Percentiles rank a stretch among this genome's conserved stretches.
These are phyloP conservation scores for Zygotorulaspora sp. DNA, from an alignment of 805 yeast genomes.

Conservation along the genomic window DNA sequence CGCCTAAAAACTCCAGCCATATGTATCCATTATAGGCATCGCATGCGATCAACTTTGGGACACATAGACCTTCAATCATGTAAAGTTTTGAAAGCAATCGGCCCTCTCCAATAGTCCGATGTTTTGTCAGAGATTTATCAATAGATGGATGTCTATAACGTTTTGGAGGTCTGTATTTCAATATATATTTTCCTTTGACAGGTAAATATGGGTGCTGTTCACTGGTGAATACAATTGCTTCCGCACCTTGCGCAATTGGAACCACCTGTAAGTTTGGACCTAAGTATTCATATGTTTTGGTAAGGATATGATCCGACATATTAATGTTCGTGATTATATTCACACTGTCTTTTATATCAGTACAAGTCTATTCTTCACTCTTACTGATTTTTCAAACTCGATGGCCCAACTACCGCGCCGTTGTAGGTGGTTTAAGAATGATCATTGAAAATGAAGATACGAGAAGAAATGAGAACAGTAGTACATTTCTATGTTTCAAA, in stretches of 20 bases:
- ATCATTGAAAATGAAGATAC: too few species aligned
- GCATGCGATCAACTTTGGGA: conserved; percentile 70
- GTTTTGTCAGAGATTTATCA: conserved; percentile 70
- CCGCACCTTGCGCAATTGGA: conserved; percentile 83
- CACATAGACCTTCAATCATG: conserved; percentile 47
- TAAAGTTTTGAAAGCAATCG: conserved; percentile 60
- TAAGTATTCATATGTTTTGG: conserved; percentile 40
- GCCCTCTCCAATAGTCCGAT: conserved; percentile 80
- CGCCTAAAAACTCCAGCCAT: conserved; percentile 83
- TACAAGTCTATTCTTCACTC: too few species aligned
- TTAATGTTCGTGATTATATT: too few species aligned
- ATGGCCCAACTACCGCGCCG: too few species aligned
- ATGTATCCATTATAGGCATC: conserved; percentile 76
- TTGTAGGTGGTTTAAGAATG: too few species aligned
- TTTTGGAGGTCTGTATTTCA: conserved; percentile 85
- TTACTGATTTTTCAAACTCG: too few species aligned
- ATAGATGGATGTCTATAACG: conserved; percentile 84
- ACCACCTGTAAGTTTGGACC: conserved; percentile 46
- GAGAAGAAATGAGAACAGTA: too few species aligned
- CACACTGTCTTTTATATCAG: too few species aligned
- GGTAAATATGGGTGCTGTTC: conserved; percentile 62
- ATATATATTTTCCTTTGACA: conserved; percentile 43
- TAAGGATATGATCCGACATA: conserved; percentile 55
- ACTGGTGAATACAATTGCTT: conserved; percentile 71
- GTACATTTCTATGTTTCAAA: too few species aligned